Evolutionary conservation across 257 asterid species (phyloP), one percentile per base, ranked within the genome.

Genomic region (Petunia axillaris): DNA sequence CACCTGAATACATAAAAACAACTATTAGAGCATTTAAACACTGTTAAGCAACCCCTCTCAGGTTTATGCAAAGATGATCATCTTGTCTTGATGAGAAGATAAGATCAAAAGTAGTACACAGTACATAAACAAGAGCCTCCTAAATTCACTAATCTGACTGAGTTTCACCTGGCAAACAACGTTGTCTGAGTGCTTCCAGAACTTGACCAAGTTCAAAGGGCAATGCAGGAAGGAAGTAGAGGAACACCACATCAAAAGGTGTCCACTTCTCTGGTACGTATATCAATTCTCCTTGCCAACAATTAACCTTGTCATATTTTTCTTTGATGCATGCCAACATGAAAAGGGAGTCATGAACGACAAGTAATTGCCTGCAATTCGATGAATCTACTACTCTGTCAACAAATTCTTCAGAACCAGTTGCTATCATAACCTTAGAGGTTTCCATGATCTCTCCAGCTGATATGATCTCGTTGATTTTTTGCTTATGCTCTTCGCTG

Each of bases 211-310:
- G 91, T 48, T 84, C 86, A 82, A 82, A 84, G 80, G 97, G 88
- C 80, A 93, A 83, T 78, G 91, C 97, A 63, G 97, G 99, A 83
- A 93, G 94, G 91, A 89, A 95, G 84, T 89, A 93, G 35, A 95
- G 86, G 83, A 86, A 95, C 8, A 95, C 86, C 54, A 85, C 93
- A 76, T 93, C 97, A 74, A 95, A 91, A 41, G 86, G 80, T 58
- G 89, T 63, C 97, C 97, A 95, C 75, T 92, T 92, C 75, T 91
- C 90, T 4, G 98, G 97, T 58, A 89, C 77, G 82, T 85, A 73
- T 40, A 91, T 70, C 89, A 95, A 25, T 84, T 84, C 96, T 39
- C 99, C 98, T 89, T 95, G 99, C 98, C 95, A 93, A 81, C 99
- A 94, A 76, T 88, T 89, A 71, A 95, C 90, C 60, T 78, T 82